Evolutionary conservation across 768 basidiomycete species (phyloP), one percentile per base, ranked within the genome.

Genomic region (Boletus sp.): DNA sequence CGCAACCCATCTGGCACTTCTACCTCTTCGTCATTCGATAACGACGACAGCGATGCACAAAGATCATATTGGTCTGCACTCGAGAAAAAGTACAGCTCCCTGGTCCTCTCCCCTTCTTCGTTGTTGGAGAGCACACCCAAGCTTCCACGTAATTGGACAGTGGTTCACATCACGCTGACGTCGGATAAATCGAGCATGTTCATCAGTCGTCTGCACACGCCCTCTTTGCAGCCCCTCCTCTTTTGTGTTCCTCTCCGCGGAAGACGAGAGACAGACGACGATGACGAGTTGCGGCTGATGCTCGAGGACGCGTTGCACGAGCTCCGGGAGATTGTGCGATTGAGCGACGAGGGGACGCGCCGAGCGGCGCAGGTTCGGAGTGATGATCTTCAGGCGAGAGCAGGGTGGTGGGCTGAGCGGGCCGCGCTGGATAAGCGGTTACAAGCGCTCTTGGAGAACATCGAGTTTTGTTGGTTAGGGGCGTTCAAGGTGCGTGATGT

Each of bases 391-490:
- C 81, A 82, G 32, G 90, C 83, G 1, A 78, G 86, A 58, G 76
- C 79, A 0, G 80, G 77, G 2, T 98, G 97, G 97, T 99, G 97
- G 97, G 85, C 83, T 36, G 81, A 86, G 51, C 79, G 97, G 4
- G 74, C 76, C 24, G 81, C 79, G 20, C 78, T 98, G n/a, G 94
- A 98, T 65, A 77, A 76, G 47, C 81, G 93, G 24, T 69, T 99
- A 65, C 77, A 83, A 55, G 83, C 84, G 32, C 72, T 99, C 7
- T 70, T 97, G 35, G 83, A 84, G 60, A 92, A 87, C 60, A 86
- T 99, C 44, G 97, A 98, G 69, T 94, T 91, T 64, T 94, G 90
- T 67, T 98, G 97, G 97, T 78, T 99, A 3, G 96, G 97, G 1
- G 94, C 89, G 20, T 98, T 97, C 83, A 98, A 98, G 85, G 95